These are phyloP conservation scores for Solioccasus polychromus DNA, from an alignment of 768 basidiomycete genomes.

Conservation along the genomic window DNA sequence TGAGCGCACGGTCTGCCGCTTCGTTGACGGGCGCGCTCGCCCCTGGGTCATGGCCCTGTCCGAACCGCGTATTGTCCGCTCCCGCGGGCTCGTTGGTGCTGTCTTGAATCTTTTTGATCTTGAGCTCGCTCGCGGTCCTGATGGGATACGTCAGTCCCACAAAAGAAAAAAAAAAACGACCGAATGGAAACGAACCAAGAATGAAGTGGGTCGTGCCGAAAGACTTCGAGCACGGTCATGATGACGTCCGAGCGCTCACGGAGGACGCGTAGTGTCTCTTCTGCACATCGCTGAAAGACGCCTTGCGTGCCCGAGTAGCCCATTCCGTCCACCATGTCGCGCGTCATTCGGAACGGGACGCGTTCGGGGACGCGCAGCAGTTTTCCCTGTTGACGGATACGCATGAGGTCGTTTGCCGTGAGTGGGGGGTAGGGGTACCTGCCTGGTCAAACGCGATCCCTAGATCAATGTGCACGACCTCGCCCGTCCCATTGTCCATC, in stretches of 20 bases:
- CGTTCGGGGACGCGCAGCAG: conserved; percentile 75
- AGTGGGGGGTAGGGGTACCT: neutral
- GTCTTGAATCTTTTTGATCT: conserved; percentile 63
- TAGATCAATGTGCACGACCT: conserved; percentile 93
- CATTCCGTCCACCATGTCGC: conserved; percentile 92
- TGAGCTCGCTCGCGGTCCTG: conserved; percentile 81
- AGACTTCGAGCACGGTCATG: conserved; percentile 94
- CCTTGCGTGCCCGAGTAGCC: conserved; percentile 88
- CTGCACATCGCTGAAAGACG: conserved; percentile 92
- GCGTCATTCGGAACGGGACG: conserved; percentile 94
- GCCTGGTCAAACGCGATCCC: conserved; percentile 97
- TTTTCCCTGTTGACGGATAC: conserved; percentile 59
- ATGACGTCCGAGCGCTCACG: conserved; percentile 83
- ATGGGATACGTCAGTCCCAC: neutral
- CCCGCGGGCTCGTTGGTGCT: conserved; percentile 27
- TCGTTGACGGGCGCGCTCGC: conserved; percentile 71
- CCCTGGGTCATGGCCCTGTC: conserved; percentile 58
- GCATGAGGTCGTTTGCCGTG: neutral
- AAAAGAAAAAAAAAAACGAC: neutral
- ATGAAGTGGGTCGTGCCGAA: conserved; percentile 94
- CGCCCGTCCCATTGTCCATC: conserved; percentile 76
- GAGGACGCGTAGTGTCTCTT: conserved; percentile 91
- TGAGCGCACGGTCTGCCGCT: conserved; percentile 86
- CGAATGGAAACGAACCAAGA: conserved; percentile 61
- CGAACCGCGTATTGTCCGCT: conserved; percentile 33